Evolutionary conservation across 2,329 filamentous ascomycete genomes (phyloP).

Genomic region (Aspergillus alliaceus): DNA sequence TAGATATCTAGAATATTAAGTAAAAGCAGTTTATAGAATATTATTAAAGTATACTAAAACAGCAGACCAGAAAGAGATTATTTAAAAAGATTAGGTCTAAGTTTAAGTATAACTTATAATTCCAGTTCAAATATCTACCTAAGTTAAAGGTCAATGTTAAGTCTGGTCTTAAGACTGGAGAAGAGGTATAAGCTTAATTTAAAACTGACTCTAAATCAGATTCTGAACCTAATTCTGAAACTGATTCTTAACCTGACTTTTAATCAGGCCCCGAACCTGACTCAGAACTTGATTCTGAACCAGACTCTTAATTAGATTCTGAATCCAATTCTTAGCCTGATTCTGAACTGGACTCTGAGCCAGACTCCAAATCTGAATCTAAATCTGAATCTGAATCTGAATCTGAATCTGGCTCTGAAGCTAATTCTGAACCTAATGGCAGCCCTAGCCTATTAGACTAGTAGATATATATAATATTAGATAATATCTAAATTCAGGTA

Average conservation of each 20-base stretch:
- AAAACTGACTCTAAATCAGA: background rate
- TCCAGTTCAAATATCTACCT: background rate
- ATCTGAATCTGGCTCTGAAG: background rate
- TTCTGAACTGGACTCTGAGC: too few species aligned
- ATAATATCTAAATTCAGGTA: background rate
- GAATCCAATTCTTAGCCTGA: too few species aligned
- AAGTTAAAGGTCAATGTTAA: background rate
- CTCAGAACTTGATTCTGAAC: too few species aligned
- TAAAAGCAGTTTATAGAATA: constrained; percentile 10
- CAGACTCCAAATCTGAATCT: too few species aligned
- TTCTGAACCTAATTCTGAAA: too few species aligned
- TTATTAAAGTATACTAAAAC: background rate
- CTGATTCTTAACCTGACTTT: too few species aligned
- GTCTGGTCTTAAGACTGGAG: background rate
- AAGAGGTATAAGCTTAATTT: background rate
- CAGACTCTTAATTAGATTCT: too few species aligned
- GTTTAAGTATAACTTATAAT: background rate
- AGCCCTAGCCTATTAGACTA: background rate
- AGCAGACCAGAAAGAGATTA: background rate
- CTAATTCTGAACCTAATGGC: background rate
- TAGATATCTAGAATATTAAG: constrained; percentile 9
- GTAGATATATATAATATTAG: too few species aligned
- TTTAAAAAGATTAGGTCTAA: background rate
- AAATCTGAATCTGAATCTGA: background rate
- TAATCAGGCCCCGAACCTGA: too few species aligned